Conservation (phyloP, 495 filamentous ascomycete species). For the Penicillium lividum region DNA sequence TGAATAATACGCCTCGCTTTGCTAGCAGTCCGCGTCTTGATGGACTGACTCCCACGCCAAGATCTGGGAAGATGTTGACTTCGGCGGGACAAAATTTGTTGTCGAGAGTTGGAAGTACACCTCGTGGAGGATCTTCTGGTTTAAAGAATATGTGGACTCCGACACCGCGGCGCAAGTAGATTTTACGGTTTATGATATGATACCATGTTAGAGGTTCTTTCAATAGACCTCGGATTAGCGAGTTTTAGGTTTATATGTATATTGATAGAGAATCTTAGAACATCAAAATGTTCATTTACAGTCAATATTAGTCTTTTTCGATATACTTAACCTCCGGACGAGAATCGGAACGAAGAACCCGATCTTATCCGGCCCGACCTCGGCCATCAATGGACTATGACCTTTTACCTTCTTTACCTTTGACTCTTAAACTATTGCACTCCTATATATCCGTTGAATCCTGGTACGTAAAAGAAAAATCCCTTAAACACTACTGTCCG, state of each 20-base stretch:
- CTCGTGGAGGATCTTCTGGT: slow-evolving; percentile 33
- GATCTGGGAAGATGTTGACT: slow-evolving; percentile 40
- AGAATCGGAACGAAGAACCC: slow-evolving; percentile 23
- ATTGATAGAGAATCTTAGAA: too few species aligned
- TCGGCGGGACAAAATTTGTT: slow-evolving; percentile 82
- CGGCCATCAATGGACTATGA: not conserved
- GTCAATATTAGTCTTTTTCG: slow-evolving; percentile 1
- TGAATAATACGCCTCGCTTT: slow-evolving; percentile 69
- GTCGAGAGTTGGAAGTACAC: slow-evolving; percentile 59
- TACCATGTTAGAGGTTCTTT: slow-evolving; percentile 1
- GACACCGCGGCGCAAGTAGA: slow-evolving; percentile 43
- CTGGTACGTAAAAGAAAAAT: not conserved
- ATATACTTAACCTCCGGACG: not conserved
- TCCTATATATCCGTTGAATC: not conserved
- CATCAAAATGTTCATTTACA: too few species aligned
- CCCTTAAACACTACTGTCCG: too few species aligned
- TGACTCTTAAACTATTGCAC: not conserved
- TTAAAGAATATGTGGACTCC: slow-evolving; percentile 59
- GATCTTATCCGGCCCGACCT: slow-evolving; percentile 26
- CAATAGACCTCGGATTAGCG: too few species aligned
- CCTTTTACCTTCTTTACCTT: not conserved
- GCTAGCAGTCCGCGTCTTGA: slow-evolving; percentile 68
- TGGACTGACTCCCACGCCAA: slow-evolving; percentile 49
- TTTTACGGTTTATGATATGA: slow-evolving; percentile 8
- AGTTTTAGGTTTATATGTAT: too few species aligned